Evolutionary conservation across 2,329 filamentous ascomycete species (phyloP).

Genomic region (Aspergillus fumigatiaffinis): DNA sequence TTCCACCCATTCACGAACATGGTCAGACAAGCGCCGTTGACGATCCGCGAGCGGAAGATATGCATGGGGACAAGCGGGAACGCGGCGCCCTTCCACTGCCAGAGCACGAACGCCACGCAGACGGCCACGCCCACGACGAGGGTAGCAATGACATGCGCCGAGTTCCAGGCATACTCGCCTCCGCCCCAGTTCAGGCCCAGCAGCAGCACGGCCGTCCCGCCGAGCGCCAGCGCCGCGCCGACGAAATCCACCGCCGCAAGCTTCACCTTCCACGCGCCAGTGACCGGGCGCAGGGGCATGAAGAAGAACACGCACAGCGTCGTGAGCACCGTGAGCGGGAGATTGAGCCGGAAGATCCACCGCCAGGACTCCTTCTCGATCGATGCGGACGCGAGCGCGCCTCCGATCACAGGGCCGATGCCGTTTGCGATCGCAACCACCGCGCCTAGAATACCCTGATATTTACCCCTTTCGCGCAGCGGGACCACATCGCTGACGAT

Average conservation of each 20-base stretch:
- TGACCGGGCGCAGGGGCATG: slow-evolving; percentile 55
- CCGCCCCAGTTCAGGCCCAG: slow-evolving; percentile 58
- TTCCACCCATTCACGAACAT: slow-evolving; percentile 60
- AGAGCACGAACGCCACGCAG: slow-evolving; percentile 25
- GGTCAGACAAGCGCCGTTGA: slow-evolving; percentile 53
- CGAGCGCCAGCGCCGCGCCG: slow-evolving; percentile 46
- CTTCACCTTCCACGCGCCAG: slow-evolving; percentile 51
- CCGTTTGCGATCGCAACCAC: slow-evolving; percentile 54
- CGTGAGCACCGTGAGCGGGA: slow-evolving; percentile 50
- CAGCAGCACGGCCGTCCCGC: slow-evolving; percentile 44
- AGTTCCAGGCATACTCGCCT: slow-evolving; percentile 55
- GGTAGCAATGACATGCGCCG: slow-evolving; percentile 52
- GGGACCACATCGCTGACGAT: slow-evolving; percentile 60
- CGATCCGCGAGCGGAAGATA: slow-evolving; percentile 52
- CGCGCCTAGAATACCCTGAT: slow-evolving; percentile 53
- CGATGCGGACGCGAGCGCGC: slow-evolving; percentile 42
- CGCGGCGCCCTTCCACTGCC: slow-evolving; percentile 32
- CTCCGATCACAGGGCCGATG: slow-evolving; percentile 53
- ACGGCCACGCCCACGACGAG: slow-evolving; percentile 47
- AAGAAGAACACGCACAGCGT: slow-evolving; percentile 50
- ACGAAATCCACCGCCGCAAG: slow-evolving; percentile 51
- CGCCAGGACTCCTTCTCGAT: slow-evolving; percentile 46
- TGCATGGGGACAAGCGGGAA: slow-evolving; percentile 38
- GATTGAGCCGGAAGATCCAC: slow-evolving; percentile 54
- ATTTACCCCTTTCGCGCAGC: slow-evolving; percentile 56